These are phyloP conservation scores for Globisporangium barbulae DNA, from an alignment of 352 stramenopile species.

Conservation along the genomic window DNA sequence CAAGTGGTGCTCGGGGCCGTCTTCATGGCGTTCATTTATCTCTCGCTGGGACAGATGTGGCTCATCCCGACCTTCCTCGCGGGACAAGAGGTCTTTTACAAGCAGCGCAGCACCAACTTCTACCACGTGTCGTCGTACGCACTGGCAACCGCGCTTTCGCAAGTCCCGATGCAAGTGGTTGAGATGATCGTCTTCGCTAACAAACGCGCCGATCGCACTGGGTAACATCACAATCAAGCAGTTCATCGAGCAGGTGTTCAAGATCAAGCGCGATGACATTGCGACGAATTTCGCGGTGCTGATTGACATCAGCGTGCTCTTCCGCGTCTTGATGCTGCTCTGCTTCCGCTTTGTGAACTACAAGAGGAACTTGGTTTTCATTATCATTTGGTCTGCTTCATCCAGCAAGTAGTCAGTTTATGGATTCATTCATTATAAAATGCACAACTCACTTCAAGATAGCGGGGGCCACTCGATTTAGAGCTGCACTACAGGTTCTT, in stretches of 20 bases:
- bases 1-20: slow-evolving; percentile 18
- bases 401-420: not conserved
- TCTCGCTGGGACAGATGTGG: slow-evolving; percentile 63
- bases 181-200: no score
- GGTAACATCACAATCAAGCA: slow-evolving; percentile 3
- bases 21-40: slow-evolving; percentile 47
- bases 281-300: not conserved
- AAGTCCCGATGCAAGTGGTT: no score
- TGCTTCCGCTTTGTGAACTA: slow-evolving; percentile 11
- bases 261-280: slow-evolving; percentile 2
- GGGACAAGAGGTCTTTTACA: slow-evolving; percentile 30
- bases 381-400: not conserved
- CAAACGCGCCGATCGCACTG: not conserved
- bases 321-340: not conserved
- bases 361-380: slow-evolving; percentile 1
- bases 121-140: not conserved
- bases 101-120: slow-evolving; percentile 18
- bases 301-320: not conserved
- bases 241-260: slow-evolving; percentile 5
- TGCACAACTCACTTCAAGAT: not conserved
- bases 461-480: not conserved
- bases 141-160: no score
- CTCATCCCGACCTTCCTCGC: slow-evolving; percentile 76
- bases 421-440: not conserved
- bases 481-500: not conserved